Base-by-base conservation (phyloP, 495 filamentous ascomycete genomes). In the Cercophora newfieldiana region DNA sequence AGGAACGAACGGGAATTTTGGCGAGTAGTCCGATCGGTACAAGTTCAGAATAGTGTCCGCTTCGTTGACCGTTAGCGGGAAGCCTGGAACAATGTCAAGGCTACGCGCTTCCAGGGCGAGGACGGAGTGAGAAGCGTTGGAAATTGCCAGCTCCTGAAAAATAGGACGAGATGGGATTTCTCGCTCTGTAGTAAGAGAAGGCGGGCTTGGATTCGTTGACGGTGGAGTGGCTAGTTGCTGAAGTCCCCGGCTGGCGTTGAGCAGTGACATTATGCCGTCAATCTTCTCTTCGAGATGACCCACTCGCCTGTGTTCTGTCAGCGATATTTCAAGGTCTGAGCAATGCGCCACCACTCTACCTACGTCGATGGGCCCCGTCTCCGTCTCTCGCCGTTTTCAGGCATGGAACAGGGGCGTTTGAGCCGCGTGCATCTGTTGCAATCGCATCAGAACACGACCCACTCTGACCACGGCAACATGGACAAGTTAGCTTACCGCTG, bases 251-350 rank as follows among this genome's bases (percentile, higher is more conserved):
- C 61, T 63, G 29, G 74, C 68, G 14, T 68, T 67, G 30, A 76
- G 62, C 4, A 76, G 65, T 1, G 69, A 71, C 53, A 76, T 67
- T 44, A 76, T 66, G 26, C 74, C 70, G 50, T 76, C 74, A n/a
- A 76, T 65, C 68, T 74, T 76, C 29, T 73, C 59, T 50, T 76
- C 74, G 2, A 76, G 67, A 24, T 74, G 66, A 44, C 69, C 72
- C 7, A 74, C 69, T 7, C 72, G 72, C 5, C 72, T 74, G 31
- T 14, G 21, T n/a, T 6, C 2, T 24, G 18, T 31, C 19, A 31
- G 49, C 33, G 1, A 19, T 14, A 65, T 8, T 7, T 22, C n/a
- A n/a, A n/a, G n/a, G n/a, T n/a, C n/a, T n/a, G n/a, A n/a, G n/a
- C n/a, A n/a, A n/a, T 29, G 16, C 16, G n/a, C 51, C 49, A 53